These are phyloP conservation scores for Paraphoma chrysanthemicola DNA, from an alignment of 2,329 filamentous ascomycete species.

Conservation along the genomic window DNA sequence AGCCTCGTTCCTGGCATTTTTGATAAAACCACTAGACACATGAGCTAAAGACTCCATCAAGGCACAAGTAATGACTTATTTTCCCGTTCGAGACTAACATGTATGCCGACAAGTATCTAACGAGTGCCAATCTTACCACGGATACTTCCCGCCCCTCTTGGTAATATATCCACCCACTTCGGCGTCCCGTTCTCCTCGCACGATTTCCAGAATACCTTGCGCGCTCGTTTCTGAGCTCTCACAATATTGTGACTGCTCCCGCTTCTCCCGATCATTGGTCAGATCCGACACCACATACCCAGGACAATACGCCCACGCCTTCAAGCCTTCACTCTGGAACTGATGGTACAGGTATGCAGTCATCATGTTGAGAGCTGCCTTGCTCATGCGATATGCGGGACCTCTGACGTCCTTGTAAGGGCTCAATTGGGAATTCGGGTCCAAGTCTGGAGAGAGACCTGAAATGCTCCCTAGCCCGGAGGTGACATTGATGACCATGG, in stretches of 20 bases:
- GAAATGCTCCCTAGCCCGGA: conserved; percentile 42
- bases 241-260: conserved; percentile 16
- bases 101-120: background rate
- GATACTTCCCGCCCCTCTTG: conserved; percentile 23
- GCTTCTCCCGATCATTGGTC: conserved; percentile 23
- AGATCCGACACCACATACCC: conserved; percentile 41
- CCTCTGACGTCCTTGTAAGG: conserved; percentile 1
- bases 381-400: conserved; percentile 44
- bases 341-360: conserved; percentile 50
- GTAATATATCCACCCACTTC: conserved; percentile 35
- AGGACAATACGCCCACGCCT: conserved; percentile 41
- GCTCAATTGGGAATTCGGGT: background rate
- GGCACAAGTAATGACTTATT: no score
- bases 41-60: no score
- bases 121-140: conserved; percentile 25
- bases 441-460: conserved; percentile 8
- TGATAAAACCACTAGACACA: no score
- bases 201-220: conserved; percentile 38
- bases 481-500: conserved; percentile 46
- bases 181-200: conserved; percentile 37
- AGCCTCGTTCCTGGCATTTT: no score
- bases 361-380: conserved; percentile 48
- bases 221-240: conserved; percentile 43
- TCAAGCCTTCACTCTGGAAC: conserved; percentile 28
- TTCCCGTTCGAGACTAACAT: no score